These are phyloP conservation scores for Colletotrichum caudatum DNA, from an alignment of 2,329 filamentous ascomycete species.

Conservation along the genomic window DNA sequence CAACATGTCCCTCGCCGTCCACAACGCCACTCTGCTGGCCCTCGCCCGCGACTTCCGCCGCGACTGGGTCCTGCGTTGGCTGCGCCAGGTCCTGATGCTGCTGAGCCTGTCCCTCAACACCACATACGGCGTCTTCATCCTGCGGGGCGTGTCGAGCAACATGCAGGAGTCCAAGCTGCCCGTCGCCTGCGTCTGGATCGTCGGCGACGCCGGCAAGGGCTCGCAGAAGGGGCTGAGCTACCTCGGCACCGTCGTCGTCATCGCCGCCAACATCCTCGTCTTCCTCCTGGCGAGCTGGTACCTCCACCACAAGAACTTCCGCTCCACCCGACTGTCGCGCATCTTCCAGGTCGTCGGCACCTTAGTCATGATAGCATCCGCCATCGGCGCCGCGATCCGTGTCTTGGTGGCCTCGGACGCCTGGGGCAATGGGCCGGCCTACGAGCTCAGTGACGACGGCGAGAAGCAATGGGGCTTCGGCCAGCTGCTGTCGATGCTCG, in stretches of 20 bases:
- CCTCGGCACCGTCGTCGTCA: constrained; percentile 71
- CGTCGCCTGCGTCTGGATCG: constrained; percentile 71
- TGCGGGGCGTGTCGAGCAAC: constrained; percentile 65
- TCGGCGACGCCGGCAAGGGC: constrained; percentile 50
- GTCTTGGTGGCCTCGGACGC: constrained; percentile 70
- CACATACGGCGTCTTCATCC: constrained; percentile 67
- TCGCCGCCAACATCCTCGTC: constrained; percentile 68
- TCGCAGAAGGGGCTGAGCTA: constrained; percentile 59
- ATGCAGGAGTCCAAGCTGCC: constrained; percentile 66
- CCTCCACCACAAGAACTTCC: constrained; percentile 61
- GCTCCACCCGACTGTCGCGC: constrained; percentile 64
- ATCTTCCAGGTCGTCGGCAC: constrained; percentile 65
- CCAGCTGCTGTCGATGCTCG: constrained; percentile 69
- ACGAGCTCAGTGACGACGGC: constrained; percentile 62
- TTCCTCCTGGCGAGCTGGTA: constrained; percentile 74
- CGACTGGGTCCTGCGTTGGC: constrained; percentile 75
- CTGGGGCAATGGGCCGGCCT: constrained; percentile 63
- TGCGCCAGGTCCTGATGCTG: constrained; percentile 75
- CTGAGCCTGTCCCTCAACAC: constrained; percentile 71
- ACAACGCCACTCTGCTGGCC: constrained; percentile 73
- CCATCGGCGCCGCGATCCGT: constrained; percentile 68
- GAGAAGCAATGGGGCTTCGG: constrained; percentile 74
- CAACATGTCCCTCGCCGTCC: constrained; percentile 72
- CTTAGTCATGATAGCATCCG: constrained; percentile 67
- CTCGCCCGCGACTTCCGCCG: constrained; percentile 74